phyloP scores from a whole-genome alignment of 2,329 filamentous ascomycete species.

The Dactylellina cionopaga region DNA sequence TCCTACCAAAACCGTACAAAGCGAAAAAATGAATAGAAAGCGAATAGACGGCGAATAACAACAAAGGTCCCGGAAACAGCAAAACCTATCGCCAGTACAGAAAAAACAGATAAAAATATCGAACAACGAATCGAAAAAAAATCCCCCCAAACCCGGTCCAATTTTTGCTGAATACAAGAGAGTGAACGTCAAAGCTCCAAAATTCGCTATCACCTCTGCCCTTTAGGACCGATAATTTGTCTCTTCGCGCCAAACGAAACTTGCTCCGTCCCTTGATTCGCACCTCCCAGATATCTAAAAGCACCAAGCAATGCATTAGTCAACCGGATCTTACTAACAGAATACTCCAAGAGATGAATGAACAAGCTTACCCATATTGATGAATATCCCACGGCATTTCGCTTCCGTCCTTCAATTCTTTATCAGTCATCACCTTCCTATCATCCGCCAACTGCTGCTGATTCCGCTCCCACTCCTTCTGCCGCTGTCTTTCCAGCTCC shows the following conservation, averaged over 20 bases:
- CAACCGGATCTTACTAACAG: too few species aligned
- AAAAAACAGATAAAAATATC: neutral
- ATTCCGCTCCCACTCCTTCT: slow-evolving; percentile 81
- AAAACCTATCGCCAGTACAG: too few species aligned
- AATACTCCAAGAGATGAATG: too few species aligned
- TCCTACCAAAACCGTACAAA: too few species aligned
- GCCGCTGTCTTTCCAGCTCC: slow-evolving; percentile 79
- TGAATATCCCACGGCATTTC: slow-evolving; percentile 47
- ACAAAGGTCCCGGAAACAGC: neutral
- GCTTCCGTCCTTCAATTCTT: slow-evolving; percentile 58
- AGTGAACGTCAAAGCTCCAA: neutral
- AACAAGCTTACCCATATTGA: slow-evolving; percentile 44
- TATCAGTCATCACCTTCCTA: slow-evolving; percentile 61
- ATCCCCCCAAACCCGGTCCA: too few species aligned
- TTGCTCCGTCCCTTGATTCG: slow-evolving; percentile 55
- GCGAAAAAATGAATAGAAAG: too few species aligned
- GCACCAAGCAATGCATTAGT: neutral
- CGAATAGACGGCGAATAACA: neutral
- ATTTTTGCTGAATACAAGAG: neutral
- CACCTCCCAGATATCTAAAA: slow-evolving; percentile 55
- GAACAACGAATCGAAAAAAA: neutral
- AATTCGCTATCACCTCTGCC: slow-evolving; percentile 7
- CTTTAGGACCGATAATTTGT: slow-evolving; percentile 56
- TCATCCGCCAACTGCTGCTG: slow-evolving; percentile 65
- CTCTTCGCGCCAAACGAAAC: slow-evolving; percentile 55